Percentiles rank a stretch among this genome's conserved stretches.
phyloP scores from a whole-genome alignment of 2,329 filamentous ascomycete species.

The Chrysosporium queenslandicum region DNA sequence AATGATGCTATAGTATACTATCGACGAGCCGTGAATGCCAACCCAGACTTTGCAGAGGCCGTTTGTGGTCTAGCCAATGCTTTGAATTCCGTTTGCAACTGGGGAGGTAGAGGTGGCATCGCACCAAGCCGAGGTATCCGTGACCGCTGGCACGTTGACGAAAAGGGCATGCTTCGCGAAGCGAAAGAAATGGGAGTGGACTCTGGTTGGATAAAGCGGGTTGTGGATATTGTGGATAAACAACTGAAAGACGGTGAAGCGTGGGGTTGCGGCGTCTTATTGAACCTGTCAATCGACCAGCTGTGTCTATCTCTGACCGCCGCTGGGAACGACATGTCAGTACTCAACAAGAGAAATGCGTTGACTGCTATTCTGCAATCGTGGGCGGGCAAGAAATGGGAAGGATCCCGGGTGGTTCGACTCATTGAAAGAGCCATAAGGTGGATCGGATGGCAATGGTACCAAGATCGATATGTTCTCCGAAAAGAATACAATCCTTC shows the following conservation, averaged over 20 bases:
- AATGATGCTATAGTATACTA: conserved; percentile 90
- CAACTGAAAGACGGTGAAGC: conserved; percentile 76
- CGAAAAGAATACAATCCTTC: conserved; percentile 47
- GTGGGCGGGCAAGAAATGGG: conserved; percentile 72
- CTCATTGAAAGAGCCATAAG: conserved; percentile 77
- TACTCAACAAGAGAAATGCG: conserved; percentile 21
- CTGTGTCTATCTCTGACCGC: conserved; percentile 42
- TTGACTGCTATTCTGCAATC: conserved; percentile 34
- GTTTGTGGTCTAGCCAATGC: conserved; percentile 93
- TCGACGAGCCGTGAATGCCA: conserved; percentile 77
- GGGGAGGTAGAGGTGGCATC: conserved; percentile 80
- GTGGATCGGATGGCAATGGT: conserved; percentile 73
- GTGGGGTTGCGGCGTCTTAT: conserved; percentile 70
- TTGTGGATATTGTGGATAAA: conserved; percentile 80
- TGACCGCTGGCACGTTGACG: conserved; percentile 90
- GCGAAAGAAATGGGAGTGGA: conserved; percentile 53
- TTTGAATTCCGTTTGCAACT: conserved; percentile 91
- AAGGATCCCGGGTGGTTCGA: conserved; percentile 74
- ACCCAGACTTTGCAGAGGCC: conserved; percentile 90
- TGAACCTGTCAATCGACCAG: conserved; percentile 43
- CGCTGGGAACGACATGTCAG: conserved; percentile 25
- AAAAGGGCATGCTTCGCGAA: conserved; percentile 71
- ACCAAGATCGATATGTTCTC: conserved; percentile 65
- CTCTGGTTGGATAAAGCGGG: conserved; percentile 74
- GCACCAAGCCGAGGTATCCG: conserved; percentile 60